Conservation (phyloP, 805 yeast genomes). For the Huiozyma naganishii region DNA sequence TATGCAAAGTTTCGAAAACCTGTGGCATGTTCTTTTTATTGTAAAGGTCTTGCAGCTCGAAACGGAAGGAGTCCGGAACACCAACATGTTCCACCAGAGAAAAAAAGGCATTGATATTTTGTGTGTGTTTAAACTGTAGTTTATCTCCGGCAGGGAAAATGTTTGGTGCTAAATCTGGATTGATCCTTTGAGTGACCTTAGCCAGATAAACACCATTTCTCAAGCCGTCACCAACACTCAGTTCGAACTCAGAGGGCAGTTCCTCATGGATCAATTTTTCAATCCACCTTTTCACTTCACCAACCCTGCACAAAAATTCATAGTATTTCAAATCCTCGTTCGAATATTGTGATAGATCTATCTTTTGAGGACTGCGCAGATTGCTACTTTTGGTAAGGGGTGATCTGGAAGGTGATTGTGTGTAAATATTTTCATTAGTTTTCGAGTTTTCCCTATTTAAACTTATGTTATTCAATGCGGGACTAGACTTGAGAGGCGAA, state of each 20-base stretch:
- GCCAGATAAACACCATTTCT: conserved; percentile 84
- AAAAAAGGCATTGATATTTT: conserved; percentile 80
- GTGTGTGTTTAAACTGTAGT: conserved; percentile 82
- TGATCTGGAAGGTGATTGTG: neutral
- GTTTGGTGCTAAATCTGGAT: conserved; percentile 50
- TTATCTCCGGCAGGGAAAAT: conserved; percentile 47
- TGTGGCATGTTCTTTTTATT: conserved; percentile 88
- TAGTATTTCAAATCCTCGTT: conserved; percentile 38
- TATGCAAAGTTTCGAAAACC: conserved; percentile 88
- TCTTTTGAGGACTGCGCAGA: neutral
- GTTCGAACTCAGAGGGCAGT: conserved; percentile 45
- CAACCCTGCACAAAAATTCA: conserved; percentile 71
- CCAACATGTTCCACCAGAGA: conserved; percentile 54
- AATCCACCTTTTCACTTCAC: conserved; percentile 76
- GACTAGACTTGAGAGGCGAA: neutral
- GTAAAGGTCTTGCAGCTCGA: conserved; percentile 86
- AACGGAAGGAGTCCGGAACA: conserved; percentile 79
- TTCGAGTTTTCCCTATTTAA: neutral
- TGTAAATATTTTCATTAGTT: neutral
- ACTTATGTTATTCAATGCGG: neutral
- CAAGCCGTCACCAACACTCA: conserved; percentile 46
- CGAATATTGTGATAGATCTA: conserved; percentile 3
- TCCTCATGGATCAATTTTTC: conserved; percentile 49
- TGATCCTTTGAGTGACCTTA: conserved; percentile 57
- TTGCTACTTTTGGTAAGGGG: neutral